Base-by-base conservation (phyloP, 116 monocot genomes). In the Cymodocea nodosa region DNA sequence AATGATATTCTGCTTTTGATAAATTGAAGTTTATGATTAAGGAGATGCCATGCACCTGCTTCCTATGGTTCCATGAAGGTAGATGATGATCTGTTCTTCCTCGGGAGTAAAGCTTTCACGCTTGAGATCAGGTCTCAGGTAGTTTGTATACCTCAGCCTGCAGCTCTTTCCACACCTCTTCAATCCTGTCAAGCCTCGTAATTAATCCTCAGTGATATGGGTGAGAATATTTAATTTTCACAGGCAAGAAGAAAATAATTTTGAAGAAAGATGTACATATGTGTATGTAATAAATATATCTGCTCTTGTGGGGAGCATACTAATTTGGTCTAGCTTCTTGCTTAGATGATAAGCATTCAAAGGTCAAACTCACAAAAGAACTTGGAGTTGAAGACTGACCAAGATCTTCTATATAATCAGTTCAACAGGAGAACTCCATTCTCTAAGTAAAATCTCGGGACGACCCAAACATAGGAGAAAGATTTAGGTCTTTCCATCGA, bases 101-200 rank as follows among this genome's bases (percentile, higher is more conserved):
- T 79, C 65, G 10, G 76, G 78, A 23, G 87, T 79, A 78, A 87
- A 87, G 58, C 73, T 60, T 63, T 87, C 87, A 62, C 89, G 94
- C 79, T 94, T 94, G 56, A 94, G 77, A 70, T 94, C 89, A 18
- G 94, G 94, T 65, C 94, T 82, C 73, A 94, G 23, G 77, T 94
- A 94, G 66, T 94, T 94, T 4, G 90, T 89, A 76, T 87, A 94
- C 66, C 94, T 76, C 75, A 94, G 69, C 66, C 94, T 77, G 56
- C 94, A 94, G 66, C 94, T 94, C 79, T 94, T 94, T 23, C 90
- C 94, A 66, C 94, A 94, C 63, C 94, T 84, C 75, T 89, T 94
- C 80, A 94, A 53, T 54, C 94, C 94, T 94, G 72, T 50, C 54
- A 54, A 54, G n/a, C 54, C 16, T 54, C n/a, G 6, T 23, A 3